A percentile compares a stretch with the other conserved stretches of the same genome.
Conservation (phyloP, 2,329 filamentous ascomycete species). For the Hypoxylon sp. region DNA sequence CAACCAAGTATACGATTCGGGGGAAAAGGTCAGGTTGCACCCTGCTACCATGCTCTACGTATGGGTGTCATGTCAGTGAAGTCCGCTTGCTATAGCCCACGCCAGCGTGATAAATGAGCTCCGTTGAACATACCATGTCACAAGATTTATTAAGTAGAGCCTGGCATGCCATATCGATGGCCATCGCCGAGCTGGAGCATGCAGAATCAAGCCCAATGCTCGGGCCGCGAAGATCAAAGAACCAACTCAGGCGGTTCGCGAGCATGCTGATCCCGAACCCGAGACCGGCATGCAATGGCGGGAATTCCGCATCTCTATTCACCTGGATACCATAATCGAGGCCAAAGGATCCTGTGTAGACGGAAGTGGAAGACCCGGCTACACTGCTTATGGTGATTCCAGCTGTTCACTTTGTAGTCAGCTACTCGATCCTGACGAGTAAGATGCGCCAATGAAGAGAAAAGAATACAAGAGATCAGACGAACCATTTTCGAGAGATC, state of each 20-base stretch:
- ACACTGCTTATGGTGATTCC: constrained; percentile 41
- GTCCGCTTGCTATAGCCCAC: too few relatives aligned
- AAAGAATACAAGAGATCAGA: too few relatives aligned
- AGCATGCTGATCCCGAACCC: constrained; percentile 48
- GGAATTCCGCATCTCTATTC: constrained; percentile 3
- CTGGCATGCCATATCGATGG: constrained; percentile 23
- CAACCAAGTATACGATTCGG: too few relatives aligned
- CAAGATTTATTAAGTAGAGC: not conserved
- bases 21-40: too few relatives aligned
- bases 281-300: constrained; percentile 43
- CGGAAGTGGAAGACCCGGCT: constrained; percentile 32
- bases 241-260: constrained; percentile 55
- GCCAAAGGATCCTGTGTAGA: constrained; percentile 20
- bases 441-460: too few relatives aligned
- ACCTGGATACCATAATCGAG: constrained; percentile 16
- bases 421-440: too few relatives aligned
- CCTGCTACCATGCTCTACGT: too few relatives aligned
- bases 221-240: constrained; percentile 53
- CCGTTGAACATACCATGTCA: constrained; percentile 24
- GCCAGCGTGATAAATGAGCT: too few relatives aligned
- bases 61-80: too few relatives aligned
- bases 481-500: constrained; percentile 41
- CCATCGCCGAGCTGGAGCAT: constrained; percentile 27
- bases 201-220: constrained; percentile 24
- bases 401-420: constrained; percentile 12